Percentiles rank a stretch among this genome's conserved stretches.
Evolutionary conservation across 1,284 basidiomycete species (phyloP).

Genomic region (Fistulinella staudtii): DNA sequence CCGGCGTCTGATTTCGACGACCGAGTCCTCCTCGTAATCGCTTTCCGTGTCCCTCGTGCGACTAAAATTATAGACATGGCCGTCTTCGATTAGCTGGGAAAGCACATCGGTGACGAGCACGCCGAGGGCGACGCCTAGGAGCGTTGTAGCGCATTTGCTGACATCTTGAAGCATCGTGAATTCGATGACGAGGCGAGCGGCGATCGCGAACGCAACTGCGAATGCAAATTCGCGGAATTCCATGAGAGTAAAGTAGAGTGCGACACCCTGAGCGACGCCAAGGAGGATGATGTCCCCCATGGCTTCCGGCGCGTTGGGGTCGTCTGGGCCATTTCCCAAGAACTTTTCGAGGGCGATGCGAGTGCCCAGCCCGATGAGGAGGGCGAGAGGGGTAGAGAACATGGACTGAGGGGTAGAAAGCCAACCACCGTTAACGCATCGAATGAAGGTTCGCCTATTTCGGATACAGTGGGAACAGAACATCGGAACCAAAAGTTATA

Average conservation of each 20-base stretch:
- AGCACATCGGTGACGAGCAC: slow-evolving; percentile 64
- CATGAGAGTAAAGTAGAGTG: slow-evolving; percentile 60
- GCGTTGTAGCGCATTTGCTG: slow-evolving; percentile 49
- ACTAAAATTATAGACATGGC: slow-evolving; percentile 26
- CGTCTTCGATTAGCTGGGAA: slow-evolving; percentile 55
- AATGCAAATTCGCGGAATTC: slow-evolving; percentile 52
- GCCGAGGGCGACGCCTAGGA: slow-evolving; percentile 61
- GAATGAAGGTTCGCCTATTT: slow-evolving; percentile 22
- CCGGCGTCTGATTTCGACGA: slow-evolving; percentile 24
- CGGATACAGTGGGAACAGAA: slow-evolving; percentile 32
- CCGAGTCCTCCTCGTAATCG: slow-evolving; percentile 11
- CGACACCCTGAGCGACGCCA: slow-evolving; percentile 72
- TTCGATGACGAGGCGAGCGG: slow-evolving; percentile 58
- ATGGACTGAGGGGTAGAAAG: slow-evolving; percentile 32
- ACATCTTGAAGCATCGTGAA: slow-evolving; percentile 51
- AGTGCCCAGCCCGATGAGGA: slow-evolving; percentile 57
- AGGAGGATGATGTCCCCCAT: slow-evolving; percentile 59
- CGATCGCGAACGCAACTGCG: slow-evolving; percentile 52
- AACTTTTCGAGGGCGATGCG: slow-evolving; percentile 63
- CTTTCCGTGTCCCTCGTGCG: slow-evolving; percentile 20
- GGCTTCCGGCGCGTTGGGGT: slow-evolving; percentile 34
- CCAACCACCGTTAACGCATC: slow-evolving; percentile 17
- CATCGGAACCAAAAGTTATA: too few relatives aligned
- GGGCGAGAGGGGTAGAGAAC: slow-evolving; percentile 41
- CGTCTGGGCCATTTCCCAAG: slow-evolving; percentile 38